These are phyloP conservation scores for Euphorbia peplus DNA, from an alignment of 345 rosid genomes.

Conservation along the genomic window DNA sequence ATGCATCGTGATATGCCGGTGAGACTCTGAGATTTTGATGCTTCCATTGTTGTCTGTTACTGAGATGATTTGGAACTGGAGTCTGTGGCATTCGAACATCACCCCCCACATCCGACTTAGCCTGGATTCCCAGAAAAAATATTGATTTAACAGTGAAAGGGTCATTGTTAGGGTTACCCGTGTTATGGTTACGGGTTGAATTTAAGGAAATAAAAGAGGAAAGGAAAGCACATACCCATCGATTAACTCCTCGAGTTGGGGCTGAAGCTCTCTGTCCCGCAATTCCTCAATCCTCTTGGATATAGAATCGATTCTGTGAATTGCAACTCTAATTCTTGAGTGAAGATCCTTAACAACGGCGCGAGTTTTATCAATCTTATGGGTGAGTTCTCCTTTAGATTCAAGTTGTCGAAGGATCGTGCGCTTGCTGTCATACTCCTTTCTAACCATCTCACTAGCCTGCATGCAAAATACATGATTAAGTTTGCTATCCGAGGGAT, in stretches of 20 bases:
- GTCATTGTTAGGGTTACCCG: too few relatives aligned
- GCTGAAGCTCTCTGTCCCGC: conserved; percentile 92
- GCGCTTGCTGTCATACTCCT: conserved; percentile 66
- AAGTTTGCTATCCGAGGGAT: neutral
- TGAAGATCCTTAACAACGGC: conserved; percentile 85
- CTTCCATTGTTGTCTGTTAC: conserved; percentile 42
- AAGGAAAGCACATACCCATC: conserved; percentile 72
- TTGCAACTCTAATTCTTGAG: conserved; percentile 91
- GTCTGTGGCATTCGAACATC: conserved; percentile 84
- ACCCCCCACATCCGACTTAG: conserved; percentile 94
- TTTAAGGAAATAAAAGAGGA: neutral
- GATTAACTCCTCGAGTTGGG: conserved; percentile 92
- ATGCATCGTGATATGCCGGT: conserved; percentile 52
- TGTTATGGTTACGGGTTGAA: neutral
- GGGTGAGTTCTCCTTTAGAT: conserved; percentile 51
- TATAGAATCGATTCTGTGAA: conserved; percentile 83
- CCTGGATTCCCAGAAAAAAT: conserved; percentile 40
- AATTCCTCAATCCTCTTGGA: conserved; percentile 87
- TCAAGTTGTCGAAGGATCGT: conserved; percentile 62
- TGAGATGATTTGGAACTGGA: conserved; percentile 57
- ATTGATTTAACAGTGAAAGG: neutral
- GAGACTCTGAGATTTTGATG: conserved; percentile 61
- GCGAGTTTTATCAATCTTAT: conserved; percentile 74
- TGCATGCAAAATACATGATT: conserved; percentile 27
- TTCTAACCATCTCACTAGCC: conserved; percentile 77